phyloP scores from a whole-genome alignment of 306 rosid species.

The Comarum palustre region DNA sequence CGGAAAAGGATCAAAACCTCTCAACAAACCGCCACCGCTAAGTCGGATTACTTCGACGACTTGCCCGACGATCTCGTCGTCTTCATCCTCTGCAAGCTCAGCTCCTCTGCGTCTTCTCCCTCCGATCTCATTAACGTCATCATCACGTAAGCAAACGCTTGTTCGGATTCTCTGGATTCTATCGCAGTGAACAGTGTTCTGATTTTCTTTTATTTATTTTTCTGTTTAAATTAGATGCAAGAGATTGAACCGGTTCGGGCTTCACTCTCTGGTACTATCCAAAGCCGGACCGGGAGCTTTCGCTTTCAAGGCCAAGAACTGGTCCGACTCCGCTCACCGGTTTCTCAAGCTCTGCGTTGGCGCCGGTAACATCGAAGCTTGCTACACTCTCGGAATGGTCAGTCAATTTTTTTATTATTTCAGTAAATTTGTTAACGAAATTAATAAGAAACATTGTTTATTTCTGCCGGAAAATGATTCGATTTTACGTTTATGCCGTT shows the following conservation, averaged over 20 bases:
- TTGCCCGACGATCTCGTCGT: constrained; percentile 72
- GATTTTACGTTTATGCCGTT: not conserved
- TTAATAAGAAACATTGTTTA: too few species aligned
- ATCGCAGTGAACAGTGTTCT: not conserved
- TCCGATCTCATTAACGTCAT: constrained; percentile 50
- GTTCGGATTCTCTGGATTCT: not conserved
- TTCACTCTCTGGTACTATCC: constrained; percentile 59
- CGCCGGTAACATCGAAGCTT: constrained; percentile 80
- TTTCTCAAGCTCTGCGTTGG: constrained; percentile 56
- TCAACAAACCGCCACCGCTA: constrained; percentile 9
- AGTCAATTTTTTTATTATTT: constrained; percentile 20
- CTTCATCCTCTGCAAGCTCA: constrained; percentile 62
- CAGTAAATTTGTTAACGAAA: not conserved
- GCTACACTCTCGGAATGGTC: constrained; percentile 91
- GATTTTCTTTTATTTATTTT: not conserved
- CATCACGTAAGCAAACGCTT: constrained; percentile 46
- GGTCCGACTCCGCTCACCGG: constrained; percentile 64
- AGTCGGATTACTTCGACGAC: constrained; percentile 47
- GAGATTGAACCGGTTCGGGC: constrained; percentile 51
- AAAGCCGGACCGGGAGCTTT: constrained; percentile 53
- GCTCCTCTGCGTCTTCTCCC: constrained; percentile 64
- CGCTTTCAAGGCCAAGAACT: constrained; percentile 42
- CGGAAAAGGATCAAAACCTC: constrained; percentile 24
- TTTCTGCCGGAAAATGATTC: not conserved
- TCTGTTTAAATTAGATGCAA: constrained; percentile 64